Conservation (phyloP, 2,329 filamentous ascomycete genomes). For the Alternaria sp. region DNA sequence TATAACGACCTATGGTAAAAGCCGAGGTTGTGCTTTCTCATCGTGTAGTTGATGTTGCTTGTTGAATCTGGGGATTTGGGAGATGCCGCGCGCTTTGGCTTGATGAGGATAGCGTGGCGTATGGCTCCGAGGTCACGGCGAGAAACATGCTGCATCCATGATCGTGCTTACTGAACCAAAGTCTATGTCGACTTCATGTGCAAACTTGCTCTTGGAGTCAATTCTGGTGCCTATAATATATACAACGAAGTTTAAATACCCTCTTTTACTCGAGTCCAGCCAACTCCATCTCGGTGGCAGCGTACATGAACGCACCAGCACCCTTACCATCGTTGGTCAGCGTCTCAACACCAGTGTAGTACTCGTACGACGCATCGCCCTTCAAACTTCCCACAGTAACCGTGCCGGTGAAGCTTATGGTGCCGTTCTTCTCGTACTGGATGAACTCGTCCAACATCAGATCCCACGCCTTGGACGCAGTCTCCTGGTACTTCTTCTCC, state of each 20-base stretch:
- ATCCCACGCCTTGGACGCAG: constrained; percentile 54
- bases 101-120: background rate
- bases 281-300: constrained; percentile 40
- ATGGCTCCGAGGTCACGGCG: background rate
- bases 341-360: constrained; percentile 47
- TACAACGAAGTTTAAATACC: background rate
- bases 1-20: background rate
- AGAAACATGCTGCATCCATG: background rate
- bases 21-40: background rate
- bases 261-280: constrained; percentile 9
- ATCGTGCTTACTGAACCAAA: background rate
- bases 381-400: constrained; percentile 60
- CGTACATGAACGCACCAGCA: constrained; percentile 52
- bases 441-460: constrained; percentile 56
- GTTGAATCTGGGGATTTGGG: background rate
- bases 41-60: background rate
- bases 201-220: background rate
- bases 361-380: constrained; percentile 58
- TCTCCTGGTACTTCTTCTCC: constrained; percentile 44
- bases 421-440: constrained; percentile 54
- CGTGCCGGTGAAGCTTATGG: constrained; percentile 59
- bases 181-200: background rate
- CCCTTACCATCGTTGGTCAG: constrained; percentile 50
- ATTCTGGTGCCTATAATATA: background rate
- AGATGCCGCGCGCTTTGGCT: background rate